These are phyloP conservation scores for Lactarius sanguifluus DNA, from an alignment of 768 basidiomycete genomes.

Conservation along the genomic window DNA sequence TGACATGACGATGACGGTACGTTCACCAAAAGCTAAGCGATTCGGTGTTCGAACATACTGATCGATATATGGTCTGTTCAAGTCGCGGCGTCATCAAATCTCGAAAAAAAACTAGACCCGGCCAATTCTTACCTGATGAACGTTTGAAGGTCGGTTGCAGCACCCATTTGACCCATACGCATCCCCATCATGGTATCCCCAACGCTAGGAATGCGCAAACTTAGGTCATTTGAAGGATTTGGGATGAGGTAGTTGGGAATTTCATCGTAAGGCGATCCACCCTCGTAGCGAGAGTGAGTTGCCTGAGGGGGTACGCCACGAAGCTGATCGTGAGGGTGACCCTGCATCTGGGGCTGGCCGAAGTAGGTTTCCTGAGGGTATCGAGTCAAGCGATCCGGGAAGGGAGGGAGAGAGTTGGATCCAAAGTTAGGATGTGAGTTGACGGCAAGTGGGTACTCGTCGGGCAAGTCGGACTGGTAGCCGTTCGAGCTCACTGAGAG, in stretches of 20 bases:
- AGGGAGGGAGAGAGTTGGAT: slow-evolving; percentile 42
- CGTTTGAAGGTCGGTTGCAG: slow-evolving; percentile 71
- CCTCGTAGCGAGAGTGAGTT: slow-evolving; percentile 61
- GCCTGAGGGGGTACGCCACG: slow-evolving; percentile 71
- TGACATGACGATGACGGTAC: slow-evolving; percentile 96
- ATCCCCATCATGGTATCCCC: slow-evolving; percentile 63
- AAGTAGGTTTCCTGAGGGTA: slow-evolving; percentile 58
- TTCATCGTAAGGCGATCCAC: slow-evolving; percentile 55
- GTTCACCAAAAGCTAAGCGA: slow-evolving; percentile 86
- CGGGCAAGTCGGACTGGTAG: slow-evolving; percentile 60
- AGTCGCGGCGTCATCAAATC: slow-evolving; percentile 18
- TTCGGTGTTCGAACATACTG: slow-evolving; percentile 84
- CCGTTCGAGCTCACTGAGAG: slow-evolving; percentile 45
- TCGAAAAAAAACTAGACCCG: background rate
- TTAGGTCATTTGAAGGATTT: slow-evolving; percentile 54
- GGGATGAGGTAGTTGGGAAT: slow-evolving; percentile 56
- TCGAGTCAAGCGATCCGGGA: slow-evolving; percentile 56
- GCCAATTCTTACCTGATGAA: slow-evolving; percentile 63
- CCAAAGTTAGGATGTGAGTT: slow-evolving; percentile 48
- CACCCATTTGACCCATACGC: slow-evolving; percentile 53
- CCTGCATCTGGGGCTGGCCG: slow-evolving; percentile 52
- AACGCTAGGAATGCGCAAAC: slow-evolving; percentile 61
- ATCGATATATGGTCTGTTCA: slow-evolving; percentile 70
- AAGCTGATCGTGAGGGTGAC: slow-evolving; percentile 56
- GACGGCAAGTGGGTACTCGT: slow-evolving; percentile 57